These are phyloP conservation scores for Coemansia sp. DNA, from an alignment of 192 early-diverging fungal species.

Conservation along the genomic window DNA sequence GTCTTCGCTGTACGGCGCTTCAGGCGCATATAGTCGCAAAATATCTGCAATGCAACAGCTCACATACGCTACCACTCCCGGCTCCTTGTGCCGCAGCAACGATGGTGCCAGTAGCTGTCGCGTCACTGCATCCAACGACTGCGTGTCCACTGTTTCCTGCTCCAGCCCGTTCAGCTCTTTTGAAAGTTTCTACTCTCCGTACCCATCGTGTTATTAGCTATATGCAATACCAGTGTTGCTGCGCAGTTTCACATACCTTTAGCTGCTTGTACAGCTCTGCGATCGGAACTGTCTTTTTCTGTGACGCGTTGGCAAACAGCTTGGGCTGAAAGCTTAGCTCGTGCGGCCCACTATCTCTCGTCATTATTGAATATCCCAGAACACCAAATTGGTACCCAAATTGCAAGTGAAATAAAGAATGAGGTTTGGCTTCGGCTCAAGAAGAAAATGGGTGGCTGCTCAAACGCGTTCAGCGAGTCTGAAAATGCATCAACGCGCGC, in stretches of 20 bases:
- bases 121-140: slow-evolving; percentile 63
- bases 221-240: too few species aligned
- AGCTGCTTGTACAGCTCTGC: slow-evolving; percentile 49
- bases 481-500: neutral
- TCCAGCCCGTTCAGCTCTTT: slow-evolving; percentile 66
- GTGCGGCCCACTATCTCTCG: slow-evolving; percentile 33
- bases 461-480: neutral
- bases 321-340: slow-evolving; percentile 50
- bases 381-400: neutral
- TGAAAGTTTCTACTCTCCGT: slow-evolving; percentile 64
- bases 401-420: slow-evolving; percentile 2
- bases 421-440: neutral
- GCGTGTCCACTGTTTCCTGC: slow-evolving; percentile 70
- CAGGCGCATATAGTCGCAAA: slow-evolving; percentile 88
- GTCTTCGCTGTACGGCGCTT: slow-evolving; percentile 78
- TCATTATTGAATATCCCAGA: slow-evolving; percentile 15
- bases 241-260: slow-evolving; percentile 29
- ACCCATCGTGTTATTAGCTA: too few species aligned
- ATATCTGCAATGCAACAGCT: slow-evolving; percentile 91
- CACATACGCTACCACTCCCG: slow-evolving; percentile 66
- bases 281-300: slow-evolving; percentile 47
- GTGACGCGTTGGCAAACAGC: slow-evolving; percentile 38
- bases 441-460: too few species aligned
- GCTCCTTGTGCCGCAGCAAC: slow-evolving; percentile 76
- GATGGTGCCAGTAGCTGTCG: slow-evolving; percentile 66